Conservation (phyloP, 768 basidiomycete species). For the Amanita phalloides region DNA sequence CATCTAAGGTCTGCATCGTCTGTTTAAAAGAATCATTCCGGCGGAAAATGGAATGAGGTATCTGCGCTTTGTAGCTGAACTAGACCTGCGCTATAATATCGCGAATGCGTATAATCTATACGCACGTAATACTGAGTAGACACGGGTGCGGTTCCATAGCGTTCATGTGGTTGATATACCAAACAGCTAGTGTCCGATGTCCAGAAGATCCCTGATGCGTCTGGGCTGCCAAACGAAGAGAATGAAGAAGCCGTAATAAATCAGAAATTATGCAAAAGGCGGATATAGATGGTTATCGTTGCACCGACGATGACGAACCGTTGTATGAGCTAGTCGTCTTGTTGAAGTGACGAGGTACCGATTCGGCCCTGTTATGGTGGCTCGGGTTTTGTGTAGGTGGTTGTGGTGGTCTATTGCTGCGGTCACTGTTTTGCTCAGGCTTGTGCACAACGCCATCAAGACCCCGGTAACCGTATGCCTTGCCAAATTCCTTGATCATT, state of each 20-base stretch:
- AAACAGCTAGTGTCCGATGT: constrained; percentile 2
- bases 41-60: neutral
- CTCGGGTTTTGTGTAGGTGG: neutral
- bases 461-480: constrained; percentile 62
- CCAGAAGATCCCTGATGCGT: neutral
- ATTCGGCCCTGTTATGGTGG: neutral
- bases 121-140: neutral
- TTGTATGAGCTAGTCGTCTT: neutral
- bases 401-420: neutral
- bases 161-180: neutral
- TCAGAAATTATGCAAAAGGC: neutral
- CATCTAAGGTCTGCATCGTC: constrained; percentile 4
- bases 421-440: constrained; percentile 28
- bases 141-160: neutral
- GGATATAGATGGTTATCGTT: constrained; percentile 1
- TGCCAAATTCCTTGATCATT: constrained; percentile 78
- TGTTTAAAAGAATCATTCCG: constrained; percentile 1
- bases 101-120: constrained; percentile 3
- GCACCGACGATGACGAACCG: constrained; percentile 2
- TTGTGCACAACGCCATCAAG: constrained; percentile 65
- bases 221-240: neutral
- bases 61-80: constrained; percentile 2
- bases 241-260: neutral
- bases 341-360: neutral
- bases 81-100: neutral